Conservation (phyloP, 2,329 filamentous ascomycete genomes). For the Botrytis cinerea region DNA sequence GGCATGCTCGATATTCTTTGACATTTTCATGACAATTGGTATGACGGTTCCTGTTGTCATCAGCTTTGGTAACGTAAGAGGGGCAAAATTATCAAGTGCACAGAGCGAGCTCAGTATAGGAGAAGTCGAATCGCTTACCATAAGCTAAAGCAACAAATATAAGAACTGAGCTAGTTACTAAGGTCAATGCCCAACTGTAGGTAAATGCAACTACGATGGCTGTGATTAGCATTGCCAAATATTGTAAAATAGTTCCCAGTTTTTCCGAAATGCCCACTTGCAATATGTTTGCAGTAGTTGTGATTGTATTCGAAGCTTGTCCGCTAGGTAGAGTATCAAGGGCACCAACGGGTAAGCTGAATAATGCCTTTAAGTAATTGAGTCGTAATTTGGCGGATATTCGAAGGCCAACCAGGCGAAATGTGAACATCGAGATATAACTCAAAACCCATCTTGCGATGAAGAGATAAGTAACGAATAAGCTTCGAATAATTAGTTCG, state of each 20-base stretch:
- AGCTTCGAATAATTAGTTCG: slow-evolving; percentile 42
- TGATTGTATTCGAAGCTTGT: slow-evolving; percentile 49
- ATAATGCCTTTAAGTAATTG: slow-evolving; percentile 63
- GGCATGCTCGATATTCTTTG: slow-evolving; percentile 49
- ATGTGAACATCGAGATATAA: slow-evolving; percentile 63
- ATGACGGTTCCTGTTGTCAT: slow-evolving; percentile 44
- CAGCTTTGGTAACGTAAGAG: neutral
- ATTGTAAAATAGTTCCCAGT: slow-evolving; percentile 60
- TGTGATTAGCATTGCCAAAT: slow-evolving; percentile 52
- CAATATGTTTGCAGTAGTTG: slow-evolving; percentile 64
- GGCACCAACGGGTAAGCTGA: slow-evolving; percentile 66
- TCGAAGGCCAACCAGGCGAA: slow-evolving; percentile 62
- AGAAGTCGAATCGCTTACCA: slow-evolving; percentile 29
- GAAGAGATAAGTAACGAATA: slow-evolving; percentile 73
- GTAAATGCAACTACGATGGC: slow-evolving; percentile 57
- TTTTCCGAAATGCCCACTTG: slow-evolving; percentile 67
- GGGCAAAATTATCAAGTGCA: neutral
- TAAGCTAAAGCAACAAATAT: slow-evolving; percentile 57
- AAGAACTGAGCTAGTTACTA: slow-evolving; percentile 59
- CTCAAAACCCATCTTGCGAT: slow-evolving; percentile 63
- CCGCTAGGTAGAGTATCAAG: slow-evolving; percentile 64
- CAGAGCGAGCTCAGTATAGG: neutral
- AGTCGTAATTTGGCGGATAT: slow-evolving; percentile 63
- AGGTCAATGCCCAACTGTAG: slow-evolving; percentile 59
- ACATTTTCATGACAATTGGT: slow-evolving; percentile 57